Conservation (phyloP, 139 green algal species). For the Deuterostichococcus epilithicus region DNA sequence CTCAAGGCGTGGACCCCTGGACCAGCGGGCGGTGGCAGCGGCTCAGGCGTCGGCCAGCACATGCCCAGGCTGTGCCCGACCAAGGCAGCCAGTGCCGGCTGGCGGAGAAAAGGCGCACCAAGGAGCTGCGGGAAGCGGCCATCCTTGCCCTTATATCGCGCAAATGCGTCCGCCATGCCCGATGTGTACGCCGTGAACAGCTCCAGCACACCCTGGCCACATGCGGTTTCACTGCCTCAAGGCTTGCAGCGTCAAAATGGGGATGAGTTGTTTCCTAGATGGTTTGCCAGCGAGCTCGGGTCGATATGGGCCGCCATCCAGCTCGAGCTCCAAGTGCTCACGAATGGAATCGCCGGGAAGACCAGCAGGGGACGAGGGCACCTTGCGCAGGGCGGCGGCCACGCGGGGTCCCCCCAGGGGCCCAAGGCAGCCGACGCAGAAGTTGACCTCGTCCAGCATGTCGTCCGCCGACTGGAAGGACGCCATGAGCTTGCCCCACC, state of each 20-base stretch:
- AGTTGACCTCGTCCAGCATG: slow-evolving; percentile 19
- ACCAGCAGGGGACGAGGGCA: too few species aligned
- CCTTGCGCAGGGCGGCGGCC: background rate
- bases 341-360: too few species aligned
- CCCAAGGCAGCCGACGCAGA: background rate
- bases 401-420: slow-evolving; percentile 7
- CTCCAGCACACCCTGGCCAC: background rate
- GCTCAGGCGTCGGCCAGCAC: background rate
- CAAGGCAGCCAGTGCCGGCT: background rate
- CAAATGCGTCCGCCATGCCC: slow-evolving; percentile 11
- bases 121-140: slow-evolving; percentile 7
- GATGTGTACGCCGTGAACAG: slow-evolving; percentile 1
- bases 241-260: too few species aligned
- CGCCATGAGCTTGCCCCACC: slow-evolving; percentile 9
- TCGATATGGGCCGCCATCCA: too few species aligned
- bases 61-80: slow-evolving; percentile 2
- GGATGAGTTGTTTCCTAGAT: too few species aligned
- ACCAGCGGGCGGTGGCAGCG: background rate
- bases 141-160: slow-evolving; percentile 8
- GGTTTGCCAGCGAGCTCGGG: too few species aligned
- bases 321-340: too few species aligned
- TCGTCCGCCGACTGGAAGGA: slow-evolving; percentile 12
- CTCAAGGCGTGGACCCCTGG: background rate
- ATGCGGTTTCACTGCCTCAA: too few species aligned
- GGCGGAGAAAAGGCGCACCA: background rate